Conservation (phyloP, 78 protist species). For the Dictyostelium purpureum region DNA sequence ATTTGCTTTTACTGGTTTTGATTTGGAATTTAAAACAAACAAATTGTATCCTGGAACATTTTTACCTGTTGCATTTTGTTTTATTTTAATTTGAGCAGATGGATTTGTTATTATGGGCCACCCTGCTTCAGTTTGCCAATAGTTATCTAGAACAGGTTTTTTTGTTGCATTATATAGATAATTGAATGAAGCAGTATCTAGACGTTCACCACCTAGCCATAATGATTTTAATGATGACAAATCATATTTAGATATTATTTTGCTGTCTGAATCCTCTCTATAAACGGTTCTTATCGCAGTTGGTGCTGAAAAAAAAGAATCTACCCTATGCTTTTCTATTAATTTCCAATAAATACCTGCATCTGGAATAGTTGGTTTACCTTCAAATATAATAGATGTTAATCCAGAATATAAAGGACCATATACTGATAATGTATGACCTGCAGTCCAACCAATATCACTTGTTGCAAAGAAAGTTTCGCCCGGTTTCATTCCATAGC, state of each 20-base stretch:
- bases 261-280: constrained; percentile 52
- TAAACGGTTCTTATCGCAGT: constrained; percentile 66
- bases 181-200: constrained; percentile 34
- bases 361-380: constrained; percentile 68
- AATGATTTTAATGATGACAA: neutral
- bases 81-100: constrained; percentile 20
- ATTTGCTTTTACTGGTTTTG: neutral
- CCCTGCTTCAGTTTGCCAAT: constrained; percentile 41
- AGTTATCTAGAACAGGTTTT: constrained; percentile 11
- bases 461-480: neutral
- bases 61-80: constrained; percentile 44
- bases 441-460: constrained; percentile 37
- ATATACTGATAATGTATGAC: constrained; percentile 45
- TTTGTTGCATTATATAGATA: neutral
- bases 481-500: neutral
- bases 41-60: constrained; percentile 84
- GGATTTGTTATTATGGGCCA: constrained; percentile 39
- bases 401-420: constrained; percentile 22
- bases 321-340: constrained; percentile 42
- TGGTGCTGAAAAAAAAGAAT: constrained; percentile 35
- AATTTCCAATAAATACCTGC: constrained; percentile 44
- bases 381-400: constrained; percentile 73
- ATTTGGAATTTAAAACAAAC: neutral
- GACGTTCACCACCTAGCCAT: neutral
- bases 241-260: neutral